Evolutionary conservation across 116 monocot genomes (phyloP).

Genomic region (Cymodocea nodosa): DNA sequence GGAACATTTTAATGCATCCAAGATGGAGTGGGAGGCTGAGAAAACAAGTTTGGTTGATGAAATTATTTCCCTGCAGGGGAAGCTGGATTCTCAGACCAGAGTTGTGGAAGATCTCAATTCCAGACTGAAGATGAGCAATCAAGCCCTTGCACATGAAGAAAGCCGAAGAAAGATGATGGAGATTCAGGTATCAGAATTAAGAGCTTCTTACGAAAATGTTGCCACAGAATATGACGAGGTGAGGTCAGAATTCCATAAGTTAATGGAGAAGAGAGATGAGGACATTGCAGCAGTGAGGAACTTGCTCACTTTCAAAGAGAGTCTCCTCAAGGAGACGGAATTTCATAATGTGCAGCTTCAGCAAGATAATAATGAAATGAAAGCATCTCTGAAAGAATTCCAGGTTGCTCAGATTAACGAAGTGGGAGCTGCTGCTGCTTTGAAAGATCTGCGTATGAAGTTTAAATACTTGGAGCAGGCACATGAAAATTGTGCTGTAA

Average conservation of each 20-base stretch:
- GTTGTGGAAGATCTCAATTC: constrained; percentile 31
- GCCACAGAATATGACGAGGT: constrained; percentile 50
- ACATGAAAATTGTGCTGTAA: constrained; percentile 44
- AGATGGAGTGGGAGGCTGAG: constrained; percentile 52
- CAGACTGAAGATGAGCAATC: constrained; percentile 58
- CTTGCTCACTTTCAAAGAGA: constrained; percentile 42
- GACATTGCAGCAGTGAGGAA: constrained; percentile 64
- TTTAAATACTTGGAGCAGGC: constrained; percentile 45
- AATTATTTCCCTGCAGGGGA: constrained; percentile 40
- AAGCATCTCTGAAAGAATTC: constrained; percentile 40
- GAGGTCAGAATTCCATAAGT: constrained; percentile 17
- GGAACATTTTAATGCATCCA: constrained; percentile 29
- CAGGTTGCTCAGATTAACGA: constrained; percentile 51
- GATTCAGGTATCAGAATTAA: constrained; percentile 48
- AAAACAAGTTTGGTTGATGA: constrained; percentile 39
- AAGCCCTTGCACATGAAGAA: constrained; percentile 75
- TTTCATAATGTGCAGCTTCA: constrained; percentile 35
- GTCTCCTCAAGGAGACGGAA: constrained; percentile 47
- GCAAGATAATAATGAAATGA: constrained; percentile 66
- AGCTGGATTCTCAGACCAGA: constrained; percentile 44
- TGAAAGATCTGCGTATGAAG: constrained; percentile 42
- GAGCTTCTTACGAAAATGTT: constrained; percentile 29
- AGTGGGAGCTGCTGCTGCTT: constrained; percentile 28
- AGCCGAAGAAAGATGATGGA: constrained; percentile 74
- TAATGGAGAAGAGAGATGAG: constrained; percentile 44